phyloP scores from a whole-genome alignment of 495 filamentous ascomycete species.

The Penicilliopsis zonata region DNA sequence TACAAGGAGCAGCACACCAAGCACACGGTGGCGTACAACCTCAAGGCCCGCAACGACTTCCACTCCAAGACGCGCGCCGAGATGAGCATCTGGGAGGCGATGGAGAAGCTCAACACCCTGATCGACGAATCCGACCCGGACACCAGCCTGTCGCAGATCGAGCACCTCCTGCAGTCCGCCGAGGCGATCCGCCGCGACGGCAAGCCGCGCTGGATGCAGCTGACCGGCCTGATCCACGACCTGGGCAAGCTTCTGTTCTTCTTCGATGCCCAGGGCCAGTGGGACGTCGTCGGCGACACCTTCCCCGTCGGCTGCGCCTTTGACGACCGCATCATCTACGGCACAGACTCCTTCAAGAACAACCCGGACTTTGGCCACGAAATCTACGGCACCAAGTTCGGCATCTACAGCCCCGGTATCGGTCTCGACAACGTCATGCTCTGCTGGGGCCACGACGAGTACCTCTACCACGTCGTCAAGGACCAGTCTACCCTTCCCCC shows the following conservation, averaged over 20 bases:
- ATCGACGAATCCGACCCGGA: constrained; percentile 86
- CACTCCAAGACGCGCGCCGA: constrained; percentile 52
- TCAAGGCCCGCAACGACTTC: constrained; percentile 61
- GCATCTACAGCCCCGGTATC: constrained; percentile 67
- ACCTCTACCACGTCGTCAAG: constrained; percentile 73
- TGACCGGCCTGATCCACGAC: constrained; percentile 81
- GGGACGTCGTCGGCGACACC: constrained; percentile 88
- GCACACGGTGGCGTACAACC: constrained; percentile 77
- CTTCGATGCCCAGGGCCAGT: constrained; percentile 70
- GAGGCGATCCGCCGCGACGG: constrained; percentile 81
- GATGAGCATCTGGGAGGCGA: constrained; percentile 81
- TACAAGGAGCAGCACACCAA: constrained; percentile 76
- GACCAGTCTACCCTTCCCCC: constrained; percentile 63
- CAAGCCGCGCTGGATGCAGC: constrained; percentile 88
- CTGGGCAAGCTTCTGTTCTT: constrained; percentile 83
- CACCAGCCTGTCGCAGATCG: constrained; percentile 74
- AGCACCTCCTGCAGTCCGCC: constrained; percentile 72
- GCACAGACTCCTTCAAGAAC: constrained; percentile 52
- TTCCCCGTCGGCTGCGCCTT: constrained; percentile 86
- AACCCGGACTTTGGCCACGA: constrained; percentile 58
- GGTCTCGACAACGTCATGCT: constrained; percentile 79
- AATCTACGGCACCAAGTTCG: constrained; percentile 59
- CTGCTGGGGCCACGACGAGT: constrained; percentile 89
- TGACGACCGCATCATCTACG: constrained; percentile 64
- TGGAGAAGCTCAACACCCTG: constrained; percentile 78